Conservation (phyloP, 352 stramenopile species). For the Pythium volutum region DNA sequence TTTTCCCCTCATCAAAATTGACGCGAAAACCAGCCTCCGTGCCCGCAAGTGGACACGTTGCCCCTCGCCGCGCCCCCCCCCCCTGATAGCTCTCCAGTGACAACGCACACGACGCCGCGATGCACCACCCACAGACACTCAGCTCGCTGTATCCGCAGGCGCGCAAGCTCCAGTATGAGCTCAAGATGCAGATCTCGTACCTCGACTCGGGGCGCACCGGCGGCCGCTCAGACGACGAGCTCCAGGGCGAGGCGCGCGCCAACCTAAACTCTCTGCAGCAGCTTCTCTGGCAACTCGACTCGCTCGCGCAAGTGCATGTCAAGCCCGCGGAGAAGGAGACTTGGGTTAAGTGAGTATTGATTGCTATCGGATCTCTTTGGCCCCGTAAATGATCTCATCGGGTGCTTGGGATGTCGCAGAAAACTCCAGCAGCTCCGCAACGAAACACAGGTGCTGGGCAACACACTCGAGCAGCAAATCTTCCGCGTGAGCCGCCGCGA, state of each 20-base stretch:
- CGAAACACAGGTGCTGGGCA: conserved; percentile 62
- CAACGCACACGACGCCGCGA: neutral
- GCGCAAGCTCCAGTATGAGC: conserved; percentile 83
- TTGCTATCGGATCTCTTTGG: neutral
- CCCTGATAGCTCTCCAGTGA: too few relatives aligned
- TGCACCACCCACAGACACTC: conserved; percentile 40
- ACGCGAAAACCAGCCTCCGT: neutral
- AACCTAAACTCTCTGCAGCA: conserved; percentile 75
- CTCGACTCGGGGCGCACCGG: conserved; percentile 59
- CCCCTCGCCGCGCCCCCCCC: neutral
- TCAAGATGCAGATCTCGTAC: conserved; percentile 89
- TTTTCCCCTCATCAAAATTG: neutral
- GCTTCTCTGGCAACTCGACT: conserved; percentile 81
- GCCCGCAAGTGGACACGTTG: neutral
- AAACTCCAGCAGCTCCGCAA: conserved; percentile 74
- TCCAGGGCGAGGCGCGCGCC: conserved; percentile 61
- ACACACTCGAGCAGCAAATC: conserved; percentile 76
- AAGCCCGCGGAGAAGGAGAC: conserved; percentile 57
- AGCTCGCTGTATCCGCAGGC: conserved; percentile 77
- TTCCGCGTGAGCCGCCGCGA: conserved; percentile 62
- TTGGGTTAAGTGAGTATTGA: conserved; percentile 57
- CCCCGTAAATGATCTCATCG: neutral
- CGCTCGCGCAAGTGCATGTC: conserved; percentile 59
- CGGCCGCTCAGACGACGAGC: conserved; percentile 48
- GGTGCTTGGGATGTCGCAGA: conserved; percentile 15